phyloP scores from a whole-genome alignment of 768 basidiomycete genomes.

The Hebeloma cylindrosporum region DNA sequence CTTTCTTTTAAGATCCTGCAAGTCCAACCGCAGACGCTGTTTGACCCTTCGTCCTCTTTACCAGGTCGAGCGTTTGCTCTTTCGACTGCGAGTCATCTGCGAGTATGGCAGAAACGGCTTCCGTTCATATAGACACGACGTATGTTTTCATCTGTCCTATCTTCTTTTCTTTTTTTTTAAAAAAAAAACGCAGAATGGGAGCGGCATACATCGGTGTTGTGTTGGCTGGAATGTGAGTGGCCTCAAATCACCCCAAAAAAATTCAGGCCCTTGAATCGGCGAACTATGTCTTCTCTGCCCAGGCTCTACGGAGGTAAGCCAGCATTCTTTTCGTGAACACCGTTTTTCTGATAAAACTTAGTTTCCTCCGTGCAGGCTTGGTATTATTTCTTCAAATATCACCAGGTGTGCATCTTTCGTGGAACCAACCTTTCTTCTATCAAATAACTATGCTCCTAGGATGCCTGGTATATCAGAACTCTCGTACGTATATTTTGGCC shows the following conservation, averaged over 20 bases:
- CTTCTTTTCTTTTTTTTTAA: neutral
- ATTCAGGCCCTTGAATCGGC: neutral
- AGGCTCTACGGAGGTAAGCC: slow-evolving; percentile 55
- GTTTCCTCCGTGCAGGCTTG: slow-evolving; percentile 58
- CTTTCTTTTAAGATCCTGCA: slow-evolving; percentile 25
- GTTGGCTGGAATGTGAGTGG: slow-evolving; percentile 43
- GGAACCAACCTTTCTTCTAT: slow-evolving; percentile 1
- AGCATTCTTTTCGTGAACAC: neutral
- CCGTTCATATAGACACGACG: slow-evolving; percentile 23
- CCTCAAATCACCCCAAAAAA: neutral
- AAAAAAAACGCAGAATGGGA: slow-evolving; percentile 55
- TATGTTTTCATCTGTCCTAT: slow-evolving; percentile 14
- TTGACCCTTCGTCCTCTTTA: slow-evolving; percentile 15
- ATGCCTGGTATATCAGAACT: slow-evolving; percentile 52
- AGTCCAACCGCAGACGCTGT: slow-evolving; percentile 4
- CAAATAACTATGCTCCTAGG: slow-evolving; percentile 26
- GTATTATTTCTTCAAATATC: slow-evolving; percentile 54
- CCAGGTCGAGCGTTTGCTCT: slow-evolving; percentile 3
- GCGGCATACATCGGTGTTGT: slow-evolving; percentile 52
- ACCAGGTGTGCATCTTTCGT: slow-evolving; percentile 28
- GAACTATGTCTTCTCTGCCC: slow-evolving; percentile 7
- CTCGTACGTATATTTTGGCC: slow-evolving; percentile 37
- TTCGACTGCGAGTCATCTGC: neutral
- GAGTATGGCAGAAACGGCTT: slow-evolving; percentile 12
- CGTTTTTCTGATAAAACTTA: slow-evolving; percentile 20